Evolutionary conservation across 345 rosid species (phyloP).

Genomic region (Euphorbia tirucalli): DNA sequence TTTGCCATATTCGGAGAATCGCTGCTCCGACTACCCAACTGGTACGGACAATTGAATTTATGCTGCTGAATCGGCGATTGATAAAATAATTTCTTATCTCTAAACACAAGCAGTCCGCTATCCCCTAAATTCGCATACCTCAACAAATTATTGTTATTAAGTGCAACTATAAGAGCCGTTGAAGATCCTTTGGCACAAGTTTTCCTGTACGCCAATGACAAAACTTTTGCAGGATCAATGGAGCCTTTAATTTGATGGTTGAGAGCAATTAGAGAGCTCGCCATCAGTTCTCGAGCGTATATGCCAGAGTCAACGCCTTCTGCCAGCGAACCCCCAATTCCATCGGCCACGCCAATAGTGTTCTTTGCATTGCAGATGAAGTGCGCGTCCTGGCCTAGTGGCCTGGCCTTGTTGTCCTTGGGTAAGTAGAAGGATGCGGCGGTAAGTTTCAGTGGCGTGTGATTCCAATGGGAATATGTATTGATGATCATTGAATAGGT

Average conservation of each 20-base stretch:
- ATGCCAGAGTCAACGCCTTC: constrained; percentile 17
- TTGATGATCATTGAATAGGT: no score
- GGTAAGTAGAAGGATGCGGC: constrained; percentile 13
- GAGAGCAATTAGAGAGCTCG: neutral
- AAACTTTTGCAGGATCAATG: neutral
- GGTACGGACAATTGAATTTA: constrained; percentile 21
- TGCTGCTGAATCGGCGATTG: constrained; percentile 18
- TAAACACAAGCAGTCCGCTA: constrained; percentile 26
- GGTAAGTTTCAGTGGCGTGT: neutral
- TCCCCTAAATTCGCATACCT: constrained; percentile 26
- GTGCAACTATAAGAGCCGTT: constrained; percentile 20
- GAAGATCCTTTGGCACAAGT: constrained; percentile 22
- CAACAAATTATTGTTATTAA: neutral
- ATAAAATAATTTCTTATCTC: constrained; percentile 1
- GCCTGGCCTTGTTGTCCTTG: neutral
- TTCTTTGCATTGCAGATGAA: constrained; percentile 9
- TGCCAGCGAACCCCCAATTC: constrained; percentile 23
- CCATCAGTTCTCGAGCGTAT: constrained; percentile 23
- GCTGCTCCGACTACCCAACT: neutral
- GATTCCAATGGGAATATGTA: no score
- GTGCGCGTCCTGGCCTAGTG: constrained; percentile 25
- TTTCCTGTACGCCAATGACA: constrained; percentile 12
- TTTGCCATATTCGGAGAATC: constrained; percentile 3
- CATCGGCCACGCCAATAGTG: constrained; percentile 28
- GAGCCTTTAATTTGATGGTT: neutral